Evolutionary conservation across 208 protist species (phyloP).

Genomic region (Wallacemonas collosoma): DNA sequence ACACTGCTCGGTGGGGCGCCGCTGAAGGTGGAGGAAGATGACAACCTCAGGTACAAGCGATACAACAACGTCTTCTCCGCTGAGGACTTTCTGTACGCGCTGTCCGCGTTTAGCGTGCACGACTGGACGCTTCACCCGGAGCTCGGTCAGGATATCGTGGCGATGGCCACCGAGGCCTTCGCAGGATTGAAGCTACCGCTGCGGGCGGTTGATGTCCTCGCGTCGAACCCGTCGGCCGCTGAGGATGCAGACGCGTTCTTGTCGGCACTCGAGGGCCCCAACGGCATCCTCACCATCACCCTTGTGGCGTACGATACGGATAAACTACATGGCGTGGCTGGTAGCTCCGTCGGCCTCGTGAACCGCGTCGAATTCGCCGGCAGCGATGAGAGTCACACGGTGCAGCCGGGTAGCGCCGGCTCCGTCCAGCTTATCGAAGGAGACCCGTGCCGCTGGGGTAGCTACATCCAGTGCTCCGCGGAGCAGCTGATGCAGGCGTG

Average conservation of each 20-base stretch:
- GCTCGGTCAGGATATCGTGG: conserved; percentile 38
- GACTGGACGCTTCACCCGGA: conserved; percentile 36
- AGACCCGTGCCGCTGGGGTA: conserved; percentile 75
- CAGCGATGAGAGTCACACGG: conserved; percentile 15
- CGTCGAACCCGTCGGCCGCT: conserved; percentile 19
- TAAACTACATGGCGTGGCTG: conserved; percentile 71
- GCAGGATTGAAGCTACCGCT: conserved; percentile 65
- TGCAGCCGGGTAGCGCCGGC: conserved; percentile 27
- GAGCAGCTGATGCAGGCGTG: conserved; percentile 54
- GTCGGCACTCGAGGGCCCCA: conserved; percentile 54
- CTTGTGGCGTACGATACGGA: conserved; percentile 81
- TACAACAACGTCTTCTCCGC: conserved; percentile 87
- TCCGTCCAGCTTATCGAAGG: conserved; percentile 83
- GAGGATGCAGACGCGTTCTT: conserved; percentile 37
- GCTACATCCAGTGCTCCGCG: conserved; percentile 48
- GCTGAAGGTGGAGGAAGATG: conserved; percentile 39
- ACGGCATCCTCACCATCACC: conserved; percentile 68
- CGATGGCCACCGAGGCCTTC: conserved; percentile 70
- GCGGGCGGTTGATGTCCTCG: conserved; percentile 44
- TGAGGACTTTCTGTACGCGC: conserved; percentile 84
- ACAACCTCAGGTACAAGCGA: conserved; percentile 60
- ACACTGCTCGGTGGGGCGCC: conserved; percentile 47
- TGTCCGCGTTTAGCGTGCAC: conserved; percentile 72
- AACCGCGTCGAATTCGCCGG: conserved; percentile 55
- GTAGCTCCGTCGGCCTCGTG: conserved; percentile 71